Percentiles rank a stretch among this genome's conserved stretches.
phyloP scores from a whole-genome alignment of 257 asterid species.

The Scutellaria minor region DNA sequence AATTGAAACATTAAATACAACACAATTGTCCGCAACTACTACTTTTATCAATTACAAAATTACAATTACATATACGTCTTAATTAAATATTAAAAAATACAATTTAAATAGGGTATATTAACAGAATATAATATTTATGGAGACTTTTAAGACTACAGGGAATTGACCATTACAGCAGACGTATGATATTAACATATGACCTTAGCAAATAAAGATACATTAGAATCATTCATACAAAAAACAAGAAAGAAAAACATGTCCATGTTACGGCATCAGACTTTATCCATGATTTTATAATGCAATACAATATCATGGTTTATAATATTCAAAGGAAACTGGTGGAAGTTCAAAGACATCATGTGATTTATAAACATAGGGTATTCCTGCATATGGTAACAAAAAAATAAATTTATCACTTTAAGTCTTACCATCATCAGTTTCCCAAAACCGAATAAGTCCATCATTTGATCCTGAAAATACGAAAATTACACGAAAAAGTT shows the following conservation, averaged over 20 bases:
- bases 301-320: not conserved
- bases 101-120: too few species aligned
- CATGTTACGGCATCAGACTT: not conserved
- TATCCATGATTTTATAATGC: not conserved
- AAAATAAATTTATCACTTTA: not conserved
- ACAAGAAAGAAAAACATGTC: not conserved
- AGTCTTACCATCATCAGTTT: slow-evolving; percentile 82
- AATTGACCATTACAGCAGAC: too few species aligned
- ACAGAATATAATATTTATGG: too few species aligned
- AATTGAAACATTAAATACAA: too few species aligned
- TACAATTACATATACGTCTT: too few species aligned
- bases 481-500: slow-evolving; percentile 22
- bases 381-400: not conserved
- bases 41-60: too few species aligned
- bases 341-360: slow-evolving; percentile 1
- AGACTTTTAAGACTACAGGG: too few species aligned
- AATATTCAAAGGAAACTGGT: slow-evolving; percentile 9
- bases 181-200: too few species aligned
- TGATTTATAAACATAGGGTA: slow-evolving; percentile 6
- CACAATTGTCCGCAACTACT: too few species aligned
- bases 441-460: slow-evolving; percentile 95
- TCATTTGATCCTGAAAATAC: slow-evolving; percentile 78
- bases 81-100: too few species aligned
- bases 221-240: not conserved
- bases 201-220: not conserved